phyloP scores from a whole-genome alignment of 1,284 basidiomycete species.

The Apiotrichum laibachii region DNA sequence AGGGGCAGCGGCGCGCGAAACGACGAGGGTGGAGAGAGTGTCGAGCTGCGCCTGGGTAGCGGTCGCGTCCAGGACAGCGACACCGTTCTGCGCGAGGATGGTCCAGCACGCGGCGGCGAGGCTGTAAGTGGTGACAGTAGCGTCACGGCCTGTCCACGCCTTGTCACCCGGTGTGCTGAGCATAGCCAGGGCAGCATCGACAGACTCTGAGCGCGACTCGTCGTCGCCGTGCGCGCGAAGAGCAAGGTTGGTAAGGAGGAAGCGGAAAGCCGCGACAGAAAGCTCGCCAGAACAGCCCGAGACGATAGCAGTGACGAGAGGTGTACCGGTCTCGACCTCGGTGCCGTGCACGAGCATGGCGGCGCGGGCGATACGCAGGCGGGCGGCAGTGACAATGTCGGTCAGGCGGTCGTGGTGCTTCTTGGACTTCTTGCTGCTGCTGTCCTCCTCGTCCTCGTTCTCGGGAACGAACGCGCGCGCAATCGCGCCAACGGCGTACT shows the following conservation, averaged over 20 bases:
- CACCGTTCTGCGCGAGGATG: constrained; percentile 21
- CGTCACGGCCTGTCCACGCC: constrained; percentile 17
- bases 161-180: constrained; percentile 3
- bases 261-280: constrained; percentile 15
- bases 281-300: constrained; percentile 9
- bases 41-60: constrained; percentile 17
- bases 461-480: constrained; percentile 16
- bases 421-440: constrained; percentile 12
- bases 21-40: constrained; percentile 7
- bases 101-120: constrained; percentile 28
- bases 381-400: constrained; percentile 13
- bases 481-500: constrained; percentile 11
- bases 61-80: constrained; percentile 22
- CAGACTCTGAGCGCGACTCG: background rate
- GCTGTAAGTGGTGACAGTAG: constrained; percentile 7
- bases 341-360: constrained; percentile 4
- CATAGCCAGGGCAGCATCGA: constrained; percentile 14
- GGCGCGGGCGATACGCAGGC: constrained; percentile 18
- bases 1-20: background rate
- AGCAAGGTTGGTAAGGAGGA: constrained; percentile 16
- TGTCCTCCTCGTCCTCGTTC: background rate
- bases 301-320: background rate
- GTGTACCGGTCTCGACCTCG: constrained; percentile 2
- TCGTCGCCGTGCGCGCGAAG: constrained; percentile 6
- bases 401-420: constrained; percentile 8